These are phyloP conservation scores for Pseudocercospora eumusae DNA, from an alignment of 2,329 filamentous ascomycete species.

Conservation along the genomic window DNA sequence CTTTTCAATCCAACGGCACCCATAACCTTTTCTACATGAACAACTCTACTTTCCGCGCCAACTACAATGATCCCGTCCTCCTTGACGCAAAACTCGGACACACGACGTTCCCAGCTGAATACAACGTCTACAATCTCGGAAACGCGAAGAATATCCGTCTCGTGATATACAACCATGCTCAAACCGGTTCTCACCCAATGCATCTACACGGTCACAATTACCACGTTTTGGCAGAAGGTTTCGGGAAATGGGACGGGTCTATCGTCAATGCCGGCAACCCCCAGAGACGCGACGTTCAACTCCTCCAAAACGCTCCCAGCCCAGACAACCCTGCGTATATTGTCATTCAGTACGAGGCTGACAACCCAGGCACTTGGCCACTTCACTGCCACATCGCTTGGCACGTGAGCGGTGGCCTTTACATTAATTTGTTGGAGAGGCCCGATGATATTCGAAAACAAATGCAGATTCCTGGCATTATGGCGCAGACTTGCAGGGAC, in stretches of 20 bases:
- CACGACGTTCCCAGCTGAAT: conserved; percentile 35
- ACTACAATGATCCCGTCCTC: conserved; percentile 47
- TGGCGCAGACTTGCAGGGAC: conserved; percentile 39
- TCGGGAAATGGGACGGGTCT: conserved; percentile 43
- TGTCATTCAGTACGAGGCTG: conserved; percentile 49
- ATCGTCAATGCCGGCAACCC: conserved; percentile 52
- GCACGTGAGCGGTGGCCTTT: conserved; percentile 38
- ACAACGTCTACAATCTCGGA: conserved; percentile 47
- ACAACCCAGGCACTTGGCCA: conserved; percentile 52
- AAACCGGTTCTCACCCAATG: conserved; percentile 54
- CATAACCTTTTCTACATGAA: conserved; percentile 57
- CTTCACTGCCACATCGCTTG: conserved; percentile 43
- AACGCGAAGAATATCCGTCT: conserved; percentile 44
- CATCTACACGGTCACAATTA: conserved; percentile 55
- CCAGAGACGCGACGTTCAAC: conserved; percentile 54
- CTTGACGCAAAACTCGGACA: conserved; percentile 41
- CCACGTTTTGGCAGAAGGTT: conserved; percentile 46
- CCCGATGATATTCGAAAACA: conserved; percentile 32
- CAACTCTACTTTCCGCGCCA: conserved; percentile 54
- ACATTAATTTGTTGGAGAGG: conserved; percentile 38
- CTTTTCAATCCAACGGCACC: conserved; percentile 47
- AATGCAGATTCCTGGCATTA: conserved; percentile 34
- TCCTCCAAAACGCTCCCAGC: conserved; percentile 44
- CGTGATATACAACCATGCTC: conserved; percentile 44
- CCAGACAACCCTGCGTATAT: conserved; percentile 37